phyloP scores from a whole-genome alignment of 169 alveolate species.

The Blepharisma undulans region DNA sequence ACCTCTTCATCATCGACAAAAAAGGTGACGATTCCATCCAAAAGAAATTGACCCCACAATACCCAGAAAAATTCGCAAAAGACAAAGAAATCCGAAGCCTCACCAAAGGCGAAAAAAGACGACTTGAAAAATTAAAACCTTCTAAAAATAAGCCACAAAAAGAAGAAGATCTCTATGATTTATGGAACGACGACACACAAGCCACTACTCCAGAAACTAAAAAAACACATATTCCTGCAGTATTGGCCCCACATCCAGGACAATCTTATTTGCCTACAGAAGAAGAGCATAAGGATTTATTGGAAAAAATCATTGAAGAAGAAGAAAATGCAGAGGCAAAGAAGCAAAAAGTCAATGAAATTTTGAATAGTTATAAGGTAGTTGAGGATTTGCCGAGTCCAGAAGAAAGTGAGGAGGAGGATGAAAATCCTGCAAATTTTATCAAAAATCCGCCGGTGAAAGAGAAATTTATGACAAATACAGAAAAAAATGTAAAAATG shows the following conservation, averaged over 20 bases:
- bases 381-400: conserved; percentile 28
- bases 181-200: conserved; percentile 15
- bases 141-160: not conserved
- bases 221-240: conserved; percentile 37
- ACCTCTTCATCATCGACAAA: not conserved
- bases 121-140: not conserved
- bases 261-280: not conserved
- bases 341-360: not conserved
- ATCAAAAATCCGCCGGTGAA: conserved; percentile 21
- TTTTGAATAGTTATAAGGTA: not conserved
- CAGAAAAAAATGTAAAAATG: conserved; percentile 23
- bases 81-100: conserved; percentile 1
- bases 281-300: not conserved
- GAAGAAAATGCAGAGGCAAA: not conserved
- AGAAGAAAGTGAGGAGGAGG: conserved; percentile 7
- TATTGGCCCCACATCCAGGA: conserved; percentile 20
- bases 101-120: not conserved
- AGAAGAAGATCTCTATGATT: not conserved
- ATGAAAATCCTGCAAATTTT: not conserved
- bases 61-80: conserved; percentile 28
- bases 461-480: conserved; percentile 5
- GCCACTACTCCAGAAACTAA: not conserved
- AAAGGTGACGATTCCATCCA: not conserved
- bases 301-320: conserved; percentile 23
- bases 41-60: not conserved